Percentiles rank a stretch among this genome's conserved stretches.
Conservation (phyloP, 1,139 yeast genomes). For the Kurtzmaniella natalensis region DNA sequence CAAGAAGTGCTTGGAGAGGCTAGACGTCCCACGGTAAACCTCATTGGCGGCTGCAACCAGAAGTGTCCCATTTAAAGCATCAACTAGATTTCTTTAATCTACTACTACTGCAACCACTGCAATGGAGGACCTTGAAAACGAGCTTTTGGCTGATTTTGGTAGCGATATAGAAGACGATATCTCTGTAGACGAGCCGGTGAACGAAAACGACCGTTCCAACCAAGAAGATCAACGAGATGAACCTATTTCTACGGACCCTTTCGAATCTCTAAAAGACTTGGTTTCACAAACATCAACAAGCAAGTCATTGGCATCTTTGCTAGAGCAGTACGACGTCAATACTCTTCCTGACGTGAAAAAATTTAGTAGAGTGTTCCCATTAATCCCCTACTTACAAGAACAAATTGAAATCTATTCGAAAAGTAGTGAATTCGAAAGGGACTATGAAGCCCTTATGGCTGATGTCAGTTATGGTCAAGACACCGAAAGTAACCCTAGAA, state of each 20-base stretch:
- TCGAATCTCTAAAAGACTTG: neutral
- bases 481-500: conserved; percentile 15
- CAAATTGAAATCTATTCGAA: conserved; percentile 21
- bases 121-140: conserved; percentile 26
- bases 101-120: conserved; percentile 1
- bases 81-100: neutral
- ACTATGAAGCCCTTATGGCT: conserved; percentile 31
- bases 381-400: conserved; percentile 22
- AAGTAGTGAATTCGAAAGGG: conserved; percentile 21
- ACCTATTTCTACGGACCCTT: neutral
- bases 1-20: too few species aligned
- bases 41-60: too few species aligned
- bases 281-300: neutral
- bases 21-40: too few species aligned
- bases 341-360: conserved; percentile 15
- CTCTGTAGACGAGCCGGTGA: conserved; percentile 10
- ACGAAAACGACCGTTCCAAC: conserved; percentile 6
- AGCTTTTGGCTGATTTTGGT: conserved; percentile 31
- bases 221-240: too few species aligned
- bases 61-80: too few species aligned
- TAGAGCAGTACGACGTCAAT: conserved; percentile 16
- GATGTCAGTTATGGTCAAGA: conserved; percentile 27
- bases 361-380: conserved; percentile 21
- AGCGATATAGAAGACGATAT: conserved; percentile 17
- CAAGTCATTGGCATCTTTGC: conserved; percentile 3